Percentiles rank a stretch among this genome's conserved stretches.
These are phyloP conservation scores for Clonostachys rhizophaga DNA, from an alignment of 2,329 filamentous ascomycete genomes.

Conservation along the genomic window DNA sequence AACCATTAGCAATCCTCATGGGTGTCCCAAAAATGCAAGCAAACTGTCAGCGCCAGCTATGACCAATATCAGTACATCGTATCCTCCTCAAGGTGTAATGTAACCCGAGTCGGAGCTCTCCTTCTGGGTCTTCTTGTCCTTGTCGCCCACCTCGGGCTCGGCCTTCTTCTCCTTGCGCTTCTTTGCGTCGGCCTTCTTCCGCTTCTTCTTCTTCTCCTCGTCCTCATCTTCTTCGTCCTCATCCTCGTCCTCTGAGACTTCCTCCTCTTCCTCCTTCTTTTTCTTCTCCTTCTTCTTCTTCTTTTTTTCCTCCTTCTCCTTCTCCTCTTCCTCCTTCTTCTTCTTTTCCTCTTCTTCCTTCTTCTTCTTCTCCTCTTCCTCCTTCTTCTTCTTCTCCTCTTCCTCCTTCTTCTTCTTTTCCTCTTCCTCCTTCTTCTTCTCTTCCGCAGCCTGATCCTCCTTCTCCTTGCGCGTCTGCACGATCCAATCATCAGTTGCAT, in stretches of 20 bases:
- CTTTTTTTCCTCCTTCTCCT: neutral
- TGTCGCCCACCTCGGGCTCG: neutral
- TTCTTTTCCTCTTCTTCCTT: slow-evolving; percentile 17
- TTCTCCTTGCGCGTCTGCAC: slow-evolving; percentile 42
- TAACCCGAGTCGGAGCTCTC: slow-evolving; percentile 2
- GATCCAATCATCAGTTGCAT: slow-evolving; percentile 42
- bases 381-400: slow-evolving; percentile 32
- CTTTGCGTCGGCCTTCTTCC: slow-evolving; percentile 10
- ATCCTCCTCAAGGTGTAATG: slow-evolving; percentile 3
- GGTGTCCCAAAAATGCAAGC: too few species aligned
- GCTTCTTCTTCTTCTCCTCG: slow-evolving; percentile 10
- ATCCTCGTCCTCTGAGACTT: slow-evolving; percentile 5
- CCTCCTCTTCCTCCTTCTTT: slow-evolving; percentile 11
- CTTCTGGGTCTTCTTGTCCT: neutral
- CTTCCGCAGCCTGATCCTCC: slow-evolving; percentile 37
- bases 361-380: slow-evolving; percentile 27
- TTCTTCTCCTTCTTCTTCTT: slow-evolving; percentile 12
- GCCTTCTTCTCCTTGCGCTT: slow-evolving; percentile 8
- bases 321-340: slow-evolving; percentile 5
- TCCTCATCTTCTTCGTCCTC: neutral
- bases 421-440: slow-evolving; percentile 27
- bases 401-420: slow-evolving; percentile 21
- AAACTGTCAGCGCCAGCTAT: neutral
- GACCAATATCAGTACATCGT: neutral
- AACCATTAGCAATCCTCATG: too few species aligned